Base-by-base conservation (phyloP, 73 alveolate genomes). In the Blepharisma stoltei region DNA sequence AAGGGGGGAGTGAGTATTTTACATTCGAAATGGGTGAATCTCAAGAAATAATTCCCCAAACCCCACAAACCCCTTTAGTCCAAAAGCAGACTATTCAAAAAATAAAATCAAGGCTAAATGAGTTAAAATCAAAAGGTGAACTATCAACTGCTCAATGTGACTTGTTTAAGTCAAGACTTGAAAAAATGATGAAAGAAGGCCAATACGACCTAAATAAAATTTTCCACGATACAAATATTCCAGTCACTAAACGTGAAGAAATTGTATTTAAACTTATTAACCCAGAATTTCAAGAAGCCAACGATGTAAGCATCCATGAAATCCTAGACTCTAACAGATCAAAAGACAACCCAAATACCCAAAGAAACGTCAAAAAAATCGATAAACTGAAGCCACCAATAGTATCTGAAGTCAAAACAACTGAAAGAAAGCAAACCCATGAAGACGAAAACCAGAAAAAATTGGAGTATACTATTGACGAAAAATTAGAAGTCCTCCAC, bases 211-310 rank as follows among this genome's bases (percentile, higher is more conserved):
- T 52, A 52, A 20, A 52, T 2, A 52, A 20, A 14, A 20, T 52
- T 52, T 20, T 52, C 41, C 41, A 32, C 41, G 41, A 32, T 52
- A 52, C n/a, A 52, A 52, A 52, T 52, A 52, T 52, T 11, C 66
- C 66, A 14, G 66, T 14, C 23, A 14, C 66, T 14, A 52, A 52
- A 52, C n/a, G 66, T 11, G 66, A 52, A 52, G 66, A 52, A 52
- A 52, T 52, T 52, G 66, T 52, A 52, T 52, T 52, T 20, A 11
- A 52, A 52, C n/a, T 52, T 20, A 52, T 52, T 32, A 32, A 32
- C 3, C 41, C 41, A 32, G 41, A 32, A 32, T 32, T 32, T 32
- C 41, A 32, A 32, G 41, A 32, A 32, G 41, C 41, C 0, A 32
- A 32, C 41, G 41, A 32, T 32, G 41, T 32, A 32, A 32, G 41